These are phyloP conservation scores for Colletotrichum destructivum DNA, from an alignment of 2,329 filamentous ascomycete species.

Conservation along the genomic window DNA sequence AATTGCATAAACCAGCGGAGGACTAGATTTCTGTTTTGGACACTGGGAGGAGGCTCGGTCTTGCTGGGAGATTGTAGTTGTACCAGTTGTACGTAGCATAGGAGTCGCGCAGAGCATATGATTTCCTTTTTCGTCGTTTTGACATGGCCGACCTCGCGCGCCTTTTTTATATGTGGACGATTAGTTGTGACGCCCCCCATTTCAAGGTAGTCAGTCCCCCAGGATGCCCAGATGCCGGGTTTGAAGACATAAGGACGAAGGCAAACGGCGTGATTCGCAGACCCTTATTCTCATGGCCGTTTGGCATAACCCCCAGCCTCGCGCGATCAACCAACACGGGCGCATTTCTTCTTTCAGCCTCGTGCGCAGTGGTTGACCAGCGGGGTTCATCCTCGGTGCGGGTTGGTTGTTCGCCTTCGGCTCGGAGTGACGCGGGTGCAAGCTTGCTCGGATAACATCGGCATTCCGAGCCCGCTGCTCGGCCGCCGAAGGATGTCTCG, in stretches of 20 bases:
- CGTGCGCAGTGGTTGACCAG: not conserved
- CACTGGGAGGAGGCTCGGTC: slow-evolving; percentile 36
- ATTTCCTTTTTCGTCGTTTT: slow-evolving; percentile 38
- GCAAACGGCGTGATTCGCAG: not conserved
- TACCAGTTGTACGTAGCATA: slow-evolving; percentile 45
- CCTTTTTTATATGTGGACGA: not conserved
- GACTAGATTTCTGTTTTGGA: slow-evolving; percentile 40
- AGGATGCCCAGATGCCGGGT: not conserved
- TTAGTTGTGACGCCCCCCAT: not conserved
- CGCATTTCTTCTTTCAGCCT: not conserved
- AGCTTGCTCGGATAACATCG: slow-evolving; percentile 33
- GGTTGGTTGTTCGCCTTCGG: slow-evolving; percentile 12
- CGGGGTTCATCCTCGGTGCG: not conserved
- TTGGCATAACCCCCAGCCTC: not conserved
- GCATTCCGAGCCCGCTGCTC: slow-evolving; percentile 33
- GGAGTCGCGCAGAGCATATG: slow-evolving; percentile 45
- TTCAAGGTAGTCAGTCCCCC: not conserved
- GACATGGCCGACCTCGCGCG: not conserved
- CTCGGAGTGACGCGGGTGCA: slow-evolving; percentile 23
- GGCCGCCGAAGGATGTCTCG: slow-evolving; percentile 35
- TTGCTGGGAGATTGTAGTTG: slow-evolving; percentile 43
- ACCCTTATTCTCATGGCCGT: no score
- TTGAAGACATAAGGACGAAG: not conserved
- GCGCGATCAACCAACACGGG: not conserved
- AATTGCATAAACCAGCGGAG: slow-evolving; percentile 38